Base-by-base conservation (phyloP, 2,329 filamentous ascomycete species). In the Dothistroma pini region DNA sequence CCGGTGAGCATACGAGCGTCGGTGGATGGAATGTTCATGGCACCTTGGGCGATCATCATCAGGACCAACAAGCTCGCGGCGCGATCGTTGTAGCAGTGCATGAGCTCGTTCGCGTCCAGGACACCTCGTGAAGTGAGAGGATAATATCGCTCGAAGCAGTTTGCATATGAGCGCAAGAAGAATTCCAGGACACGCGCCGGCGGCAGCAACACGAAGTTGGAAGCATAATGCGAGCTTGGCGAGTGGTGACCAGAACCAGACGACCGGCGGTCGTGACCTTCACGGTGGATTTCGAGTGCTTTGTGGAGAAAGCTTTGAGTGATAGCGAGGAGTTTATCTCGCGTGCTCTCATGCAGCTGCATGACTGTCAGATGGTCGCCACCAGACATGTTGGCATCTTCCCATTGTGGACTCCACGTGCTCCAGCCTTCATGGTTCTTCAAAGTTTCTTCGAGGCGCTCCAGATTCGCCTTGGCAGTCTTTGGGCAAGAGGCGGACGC, bases 41-140 rank as follows among this genome's bases (percentile, higher is more conserved):
- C 87, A 16, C 87, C 88, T 68, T 89, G 86, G 0, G 87, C 87
- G 58, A 90, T 87, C 87, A 90, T 89, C 71, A 90, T 81, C 22
- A 90, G 77, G 0, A 90, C 81, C 12, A 90, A 77, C 32, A 90
- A 74, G 41, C 85, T 88, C 0, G 86, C 85, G 0, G 86, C 84
- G 65, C 86, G 84, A 68, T 86, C 87, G 68, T 87, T 86, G 66
- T 78, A 79, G 56, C 76, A 79, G 58, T 84, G 80, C 71, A 90
- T 81, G 74, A 89, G 80, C 70, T 87, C 84, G 65, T 89, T 89
- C 8, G 86, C 82, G 66, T 90, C 86, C 22, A 89, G 77, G 16
- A 81, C 79, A 4, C 85, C 84, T 2, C 82, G 79, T 0, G 83
- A 79, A 4, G 87, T 83, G 59, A 89, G 78, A 1, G 86, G 84